Base-by-base conservation (phyloP, 805 yeast species). In the Candida insectalens region DNA sequence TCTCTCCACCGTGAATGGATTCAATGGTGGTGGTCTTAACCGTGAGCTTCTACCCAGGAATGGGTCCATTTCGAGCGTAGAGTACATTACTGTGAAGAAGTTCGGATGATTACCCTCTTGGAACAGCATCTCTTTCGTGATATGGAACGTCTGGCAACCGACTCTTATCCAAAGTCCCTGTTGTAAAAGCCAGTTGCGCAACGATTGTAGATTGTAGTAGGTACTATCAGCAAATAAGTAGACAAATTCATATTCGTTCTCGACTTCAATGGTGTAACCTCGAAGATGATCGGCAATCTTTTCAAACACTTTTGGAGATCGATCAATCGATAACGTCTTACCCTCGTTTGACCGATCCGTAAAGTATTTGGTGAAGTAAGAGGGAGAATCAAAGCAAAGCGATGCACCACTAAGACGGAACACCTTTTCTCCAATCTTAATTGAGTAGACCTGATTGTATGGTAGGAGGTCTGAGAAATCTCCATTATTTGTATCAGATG, bases 351-450 rank as follows among this genome's bases (percentile, higher is more conserved):
- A 46, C 17, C 48, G 61, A 15, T 59, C 47, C 4, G 47, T 44
- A 51, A 87, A 87, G 58, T 63, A 83, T 19, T 68, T 63, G 3
- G 96, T 84, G 61, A 87, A 88, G 51, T 82, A 85, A 4, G 94
- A 83, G 0, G 96, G 96, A 0, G 79, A 78, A 57, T 87, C 96
- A 2, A 82, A 81, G 18, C 85, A 79, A 25, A 87, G 57, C 2
- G 95, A 83, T 1, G 92, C 88, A 1, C 95, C 95, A 47, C 85
- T 77, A 13, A 79, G 45, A n/a, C 65, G 61, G 53, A 77, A 85
- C 18, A 72, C 42, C 41, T 63, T 64, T 27, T 64, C 67, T 0
- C 94, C 94, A 9, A 84, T 74, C 49, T 78, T 83, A 18, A 85
- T 67, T 13, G 76, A 64, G 55, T 69, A 85, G 55, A 82, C 72